These are phyloP conservation scores for Zygosaccharomyces pseudorouxii DNA, from an alignment of 805 yeast genomes.

Conservation along the genomic window DNA sequence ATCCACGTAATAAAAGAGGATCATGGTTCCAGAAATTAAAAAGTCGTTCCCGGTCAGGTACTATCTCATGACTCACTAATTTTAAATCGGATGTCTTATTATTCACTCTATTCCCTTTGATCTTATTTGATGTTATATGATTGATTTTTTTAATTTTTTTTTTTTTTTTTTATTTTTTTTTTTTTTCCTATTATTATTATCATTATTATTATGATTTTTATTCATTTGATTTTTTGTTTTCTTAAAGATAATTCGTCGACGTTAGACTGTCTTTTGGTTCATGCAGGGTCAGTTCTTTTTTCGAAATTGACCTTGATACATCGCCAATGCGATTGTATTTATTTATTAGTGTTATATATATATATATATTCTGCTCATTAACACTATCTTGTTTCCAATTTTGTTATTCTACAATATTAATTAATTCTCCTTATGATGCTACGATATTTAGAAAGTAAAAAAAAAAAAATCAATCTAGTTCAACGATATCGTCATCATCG, in stretches of 20 bases:
- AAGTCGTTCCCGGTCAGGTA: slow-evolving; percentile 35
- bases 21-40: slow-evolving; percentile 46
- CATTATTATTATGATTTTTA: too few relatives aligned
- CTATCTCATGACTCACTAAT: slow-evolving; percentile 6
- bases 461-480: slow-evolving; percentile 9
- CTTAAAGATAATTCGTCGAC: too few relatives aligned
- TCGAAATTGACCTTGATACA: not conserved
- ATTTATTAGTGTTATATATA: not conserved
- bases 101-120: not conserved
- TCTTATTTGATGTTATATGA: too few relatives aligned
- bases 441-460: not conserved
- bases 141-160: too few relatives aligned
- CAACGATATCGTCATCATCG: slow-evolving; percentile 19
- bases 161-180: not conserved
- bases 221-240: too few relatives aligned
- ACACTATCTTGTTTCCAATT: not conserved
- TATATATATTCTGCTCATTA: not conserved
- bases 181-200: too few relatives aligned
- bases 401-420: not conserved
- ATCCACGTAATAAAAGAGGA: slow-evolving; percentile 32
- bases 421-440: not conserved
- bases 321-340: not conserved
- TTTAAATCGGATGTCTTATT: not conserved
- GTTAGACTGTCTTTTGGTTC: not conserved
- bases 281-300: not conserved